Conservation (phyloP, 2,329 filamentous ascomycete genomes). For the Neopestalotiopsis sp. region DNA sequence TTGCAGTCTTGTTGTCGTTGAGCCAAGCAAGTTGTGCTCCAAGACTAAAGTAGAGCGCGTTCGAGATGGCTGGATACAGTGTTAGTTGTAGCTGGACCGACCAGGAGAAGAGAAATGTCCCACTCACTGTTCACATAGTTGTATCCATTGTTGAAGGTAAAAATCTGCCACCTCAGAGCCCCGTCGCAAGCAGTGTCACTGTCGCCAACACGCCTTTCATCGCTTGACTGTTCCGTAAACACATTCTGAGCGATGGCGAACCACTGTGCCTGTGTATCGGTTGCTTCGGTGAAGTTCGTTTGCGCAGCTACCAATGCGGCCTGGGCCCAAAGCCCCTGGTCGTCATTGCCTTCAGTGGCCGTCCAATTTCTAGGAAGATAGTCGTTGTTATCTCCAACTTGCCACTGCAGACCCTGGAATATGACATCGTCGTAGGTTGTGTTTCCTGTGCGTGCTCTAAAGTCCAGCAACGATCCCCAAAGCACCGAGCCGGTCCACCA, state of each 20-base stretch:
- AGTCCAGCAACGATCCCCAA: slow-evolving; percentile 57
- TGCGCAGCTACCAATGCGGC: slow-evolving; percentile 65
- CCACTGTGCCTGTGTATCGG: slow-evolving; percentile 56
- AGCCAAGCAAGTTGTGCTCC: slow-evolving; percentile 66
- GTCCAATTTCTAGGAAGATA: slow-evolving; percentile 49
- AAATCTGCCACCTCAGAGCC: slow-evolving; percentile 71
- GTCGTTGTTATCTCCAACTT: slow-evolving; percentile 46
- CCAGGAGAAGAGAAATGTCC: background rate
- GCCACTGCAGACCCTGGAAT: slow-evolving; percentile 47
- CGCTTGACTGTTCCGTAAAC: slow-evolving; percentile 59
- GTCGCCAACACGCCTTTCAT: slow-evolving; percentile 46
- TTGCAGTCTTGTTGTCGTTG: slow-evolving; percentile 67
- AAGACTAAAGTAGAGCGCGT: slow-evolving; percentile 53
- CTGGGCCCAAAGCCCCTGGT: slow-evolving; percentile 67
- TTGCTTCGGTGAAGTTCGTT: slow-evolving; percentile 59
- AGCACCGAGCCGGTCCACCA: slow-evolving; percentile 59
- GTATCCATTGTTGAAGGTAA: slow-evolving; percentile 58
- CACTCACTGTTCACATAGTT: slow-evolving; percentile 47
- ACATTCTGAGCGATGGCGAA: slow-evolving; percentile 64
- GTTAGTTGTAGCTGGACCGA: background rate
- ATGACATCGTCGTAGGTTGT: slow-evolving; percentile 51
- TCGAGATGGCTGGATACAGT: slow-evolving; percentile 42
- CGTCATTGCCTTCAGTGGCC: slow-evolving; percentile 50
- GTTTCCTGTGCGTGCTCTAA: slow-evolving; percentile 58
- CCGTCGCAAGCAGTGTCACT: slow-evolving; percentile 55